Base-by-base conservation (phyloP, 768 basidiomycete species). In the Sarcodon aspratus region DNA sequence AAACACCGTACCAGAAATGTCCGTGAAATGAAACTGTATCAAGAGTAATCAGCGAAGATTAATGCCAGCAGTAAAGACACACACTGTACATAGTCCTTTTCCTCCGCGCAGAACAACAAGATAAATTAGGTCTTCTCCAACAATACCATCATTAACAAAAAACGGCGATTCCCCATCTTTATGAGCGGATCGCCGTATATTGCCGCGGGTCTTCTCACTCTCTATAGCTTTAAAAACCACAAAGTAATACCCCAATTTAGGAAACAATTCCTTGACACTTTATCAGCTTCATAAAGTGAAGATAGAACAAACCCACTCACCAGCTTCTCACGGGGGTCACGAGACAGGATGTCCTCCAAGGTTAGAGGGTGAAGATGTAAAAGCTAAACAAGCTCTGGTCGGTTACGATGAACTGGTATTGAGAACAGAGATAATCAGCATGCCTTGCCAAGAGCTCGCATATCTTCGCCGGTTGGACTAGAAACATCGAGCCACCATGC, bases 401-500 rank as follows among this genome's bases (percentile, higher is more conserved):
- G 21, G 21, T 52, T 21, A 44, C 32, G 40, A 49, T 13, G 38
- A 36, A 36, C 34, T 54, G 45, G 31, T 44, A 18, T 35, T 33
- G 7, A 21, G 32, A 42, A 9, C 15, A 4, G 27, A 27, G 6
- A 42, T 13, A 42, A 17, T 8, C 6, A 42, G 59, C 71, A 47
- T 56, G 82, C 89, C 74, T 87, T 91, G 40, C 91, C 86, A 45
- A 97, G 73, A 6, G 82, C 77, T 50, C 85, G 75, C 73, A 95
- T 79, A 61, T 95, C 92, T 44, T 85, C 84, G 76, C 88, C 89
- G 0, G 80, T 82, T 1, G 93, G 92, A 53, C 82, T 89, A 31
- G 88, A 73, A 1, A 95, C 80, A 58, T 97, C 92, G 38, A 97
- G 64, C 76, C 90, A 97, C 93, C 93, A 96, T 5, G 84, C 81